Evolutionary conservation across 73 alveolate genomes (phyloP).

Genomic region (Paramecium tetraurelia): DNA sequence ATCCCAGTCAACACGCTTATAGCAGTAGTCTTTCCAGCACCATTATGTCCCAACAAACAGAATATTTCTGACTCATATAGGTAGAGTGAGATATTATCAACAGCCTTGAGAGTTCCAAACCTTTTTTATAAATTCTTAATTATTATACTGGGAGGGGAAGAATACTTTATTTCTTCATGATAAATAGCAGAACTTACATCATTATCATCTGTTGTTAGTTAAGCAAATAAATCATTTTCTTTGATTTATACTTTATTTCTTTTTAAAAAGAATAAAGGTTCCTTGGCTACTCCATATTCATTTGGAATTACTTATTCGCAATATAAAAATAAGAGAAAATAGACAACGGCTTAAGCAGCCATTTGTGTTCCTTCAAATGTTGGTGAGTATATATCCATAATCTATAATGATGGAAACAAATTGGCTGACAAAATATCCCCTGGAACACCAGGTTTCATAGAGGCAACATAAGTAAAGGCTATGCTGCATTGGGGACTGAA

Average conservation of each 20-base stretch:
- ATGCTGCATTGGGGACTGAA: slow-evolving; percentile 50
- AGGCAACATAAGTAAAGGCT: slow-evolving; percentile 53
- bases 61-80: slow-evolving; percentile 53
- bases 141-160: slow-evolving; percentile 27
- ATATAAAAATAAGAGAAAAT: slow-evolving; percentile 64
- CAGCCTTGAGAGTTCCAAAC: slow-evolving; percentile 45
- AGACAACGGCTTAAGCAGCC: background rate
- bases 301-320: slow-evolving; percentile 79
- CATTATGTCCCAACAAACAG: slow-evolving; percentile 69
- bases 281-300: slow-evolving; percentile 75
- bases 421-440: background rate
- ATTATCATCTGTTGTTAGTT: background rate
- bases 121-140: background rate
- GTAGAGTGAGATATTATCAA: background rate
- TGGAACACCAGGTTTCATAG: background rate
- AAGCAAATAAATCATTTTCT: background rate
- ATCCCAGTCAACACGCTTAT: slow-evolving; percentile 65
- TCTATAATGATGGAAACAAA: background rate
- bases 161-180: slow-evolving; percentile 40
- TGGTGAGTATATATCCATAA: background rate
- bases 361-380: background rate
- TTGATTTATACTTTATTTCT: background rate
- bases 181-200: slow-evolving; percentile 55
- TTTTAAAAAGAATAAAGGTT: slow-evolving; percentile 64
- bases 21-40: slow-evolving; percentile 72